Evolutionary conservation across 164 flowering plant genomes (phyloP).

Genomic region (Aristolochia californica): DNA sequence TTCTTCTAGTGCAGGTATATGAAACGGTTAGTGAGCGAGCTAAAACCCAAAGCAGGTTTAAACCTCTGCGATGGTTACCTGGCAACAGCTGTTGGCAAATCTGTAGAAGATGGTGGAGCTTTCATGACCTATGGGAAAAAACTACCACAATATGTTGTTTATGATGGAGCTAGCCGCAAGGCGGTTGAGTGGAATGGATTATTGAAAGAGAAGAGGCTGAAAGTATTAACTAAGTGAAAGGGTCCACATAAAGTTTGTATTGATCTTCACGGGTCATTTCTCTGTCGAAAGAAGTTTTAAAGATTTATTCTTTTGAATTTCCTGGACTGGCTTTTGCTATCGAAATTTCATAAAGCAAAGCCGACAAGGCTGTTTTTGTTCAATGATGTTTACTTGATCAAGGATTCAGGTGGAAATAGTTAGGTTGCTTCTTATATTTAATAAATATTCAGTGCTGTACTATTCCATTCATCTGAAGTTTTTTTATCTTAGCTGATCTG

Average conservation of each 20-base stretch:
- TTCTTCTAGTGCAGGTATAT: conserved; percentile 1
- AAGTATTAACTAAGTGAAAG: conserved; percentile 12
- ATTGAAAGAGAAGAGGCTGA: conserved; percentile 21
- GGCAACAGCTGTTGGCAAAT: conserved; percentile 19
- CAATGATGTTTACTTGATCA: too few relatives aligned
- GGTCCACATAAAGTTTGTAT: not conserved
- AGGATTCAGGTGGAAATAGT: too few relatives aligned
- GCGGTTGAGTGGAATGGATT: conserved; percentile 21
- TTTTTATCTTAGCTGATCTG: too few relatives aligned
- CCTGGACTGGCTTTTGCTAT: too few relatives aligned
- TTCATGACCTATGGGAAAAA: conserved; percentile 19
- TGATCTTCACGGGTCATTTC: not conserved
- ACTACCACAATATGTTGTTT: conserved; percentile 15
- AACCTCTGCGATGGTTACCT: conserved; percentile 15
- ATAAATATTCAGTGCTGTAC: too few relatives aligned
- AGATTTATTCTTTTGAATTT: too few relatives aligned
- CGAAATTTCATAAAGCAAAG: too few relatives aligned
- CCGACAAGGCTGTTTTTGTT: too few relatives aligned
- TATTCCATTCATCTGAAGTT: too few relatives aligned
- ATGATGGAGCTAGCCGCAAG: conserved; percentile 18
- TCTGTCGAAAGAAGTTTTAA: too few relatives aligned
- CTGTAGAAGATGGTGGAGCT: conserved; percentile 15
- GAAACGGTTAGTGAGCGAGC: conserved; percentile 8
- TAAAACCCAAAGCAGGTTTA: conserved; percentile 15
- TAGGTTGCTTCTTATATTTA: too few relatives aligned